Percentiles rank a stretch among this genome's conserved stretches.
Evolutionary conservation across 2,329 filamentous ascomycete genomes (phyloP).

Genomic region (Huntiella moniliformis): DNA sequence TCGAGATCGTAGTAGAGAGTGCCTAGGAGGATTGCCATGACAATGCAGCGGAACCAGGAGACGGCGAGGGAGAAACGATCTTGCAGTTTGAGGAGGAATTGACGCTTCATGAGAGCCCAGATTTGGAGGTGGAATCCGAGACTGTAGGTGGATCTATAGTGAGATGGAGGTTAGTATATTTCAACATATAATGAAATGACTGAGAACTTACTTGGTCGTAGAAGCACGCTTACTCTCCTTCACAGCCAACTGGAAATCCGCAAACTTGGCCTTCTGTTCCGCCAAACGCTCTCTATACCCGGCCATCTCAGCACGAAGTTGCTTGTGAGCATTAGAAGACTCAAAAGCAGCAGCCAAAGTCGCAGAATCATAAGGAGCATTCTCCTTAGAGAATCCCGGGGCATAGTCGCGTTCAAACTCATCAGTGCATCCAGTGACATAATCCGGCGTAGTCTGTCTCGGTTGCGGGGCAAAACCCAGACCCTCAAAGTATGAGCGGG

Average conservation of each 20-base stretch:
- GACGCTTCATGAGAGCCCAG: conserved; percentile 66
- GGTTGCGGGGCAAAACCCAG: conserved; percentile 59
- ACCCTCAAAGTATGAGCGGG: conserved; percentile 55
- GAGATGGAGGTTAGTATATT: not conserved
- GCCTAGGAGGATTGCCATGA: conserved; percentile 61
- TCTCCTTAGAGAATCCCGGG: conserved; percentile 41
- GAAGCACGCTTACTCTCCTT: conserved; percentile 59
- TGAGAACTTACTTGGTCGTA: conserved; percentile 31
- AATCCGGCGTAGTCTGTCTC: conserved; percentile 64
- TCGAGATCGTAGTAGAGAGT: conserved; percentile 60
- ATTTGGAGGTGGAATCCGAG: conserved; percentile 70
- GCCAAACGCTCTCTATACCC: conserved; percentile 46
- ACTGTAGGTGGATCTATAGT: conserved; percentile 27
- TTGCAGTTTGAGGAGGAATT: conserved; percentile 73
- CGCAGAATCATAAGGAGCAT: conserved; percentile 51
- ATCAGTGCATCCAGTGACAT: conserved; percentile 65
- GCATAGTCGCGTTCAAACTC: conserved; percentile 67
- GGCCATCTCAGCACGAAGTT: conserved; percentile 45
- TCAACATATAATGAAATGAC: not conserved
- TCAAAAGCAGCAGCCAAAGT: conserved; percentile 52
- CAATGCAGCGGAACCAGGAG: conserved; percentile 47
- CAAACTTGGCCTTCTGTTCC: conserved; percentile 46
- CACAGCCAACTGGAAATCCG: conserved; percentile 62
- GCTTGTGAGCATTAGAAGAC: conserved; percentile 37
- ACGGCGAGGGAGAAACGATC: conserved; percentile 61